Percentiles rank a stretch among this genome's conserved stretches.
phyloP scores from a whole-genome alignment of 257 asterid species.

The Lavandula angustifolia region DNA sequence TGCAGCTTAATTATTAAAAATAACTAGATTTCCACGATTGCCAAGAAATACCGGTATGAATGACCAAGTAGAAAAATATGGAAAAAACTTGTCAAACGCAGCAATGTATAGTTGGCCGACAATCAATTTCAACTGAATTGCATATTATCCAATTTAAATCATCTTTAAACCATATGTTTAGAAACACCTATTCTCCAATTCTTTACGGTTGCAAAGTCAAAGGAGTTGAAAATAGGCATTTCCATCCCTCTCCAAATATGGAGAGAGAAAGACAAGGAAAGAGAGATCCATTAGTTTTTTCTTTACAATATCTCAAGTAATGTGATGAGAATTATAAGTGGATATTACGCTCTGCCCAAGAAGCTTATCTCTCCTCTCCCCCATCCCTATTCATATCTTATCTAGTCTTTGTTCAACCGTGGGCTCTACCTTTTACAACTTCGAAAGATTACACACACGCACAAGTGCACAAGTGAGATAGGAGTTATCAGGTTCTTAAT shows the following conservation, averaged over 20 bases:
- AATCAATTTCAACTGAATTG: conserved; percentile 8
- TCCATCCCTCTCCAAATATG: conserved; percentile 19
- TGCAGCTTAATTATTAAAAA: neutral
- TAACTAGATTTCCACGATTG: neutral
- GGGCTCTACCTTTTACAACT: conserved; percentile 45
- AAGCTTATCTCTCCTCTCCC: conserved; percentile 67
- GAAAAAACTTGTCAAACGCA: neutral
- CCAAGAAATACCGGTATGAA: neutral
- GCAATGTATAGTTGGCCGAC: conserved; percentile 23
- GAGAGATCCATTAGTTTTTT: conserved; percentile 19
- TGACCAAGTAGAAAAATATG: neutral
- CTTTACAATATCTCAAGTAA: conserved; percentile 41
- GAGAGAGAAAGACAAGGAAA: conserved; percentile 11
- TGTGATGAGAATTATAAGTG: conserved; percentile 45
- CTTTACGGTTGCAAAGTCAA: conserved; percentile 1
- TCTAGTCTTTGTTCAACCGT: conserved; percentile 50
- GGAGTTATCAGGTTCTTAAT: conserved; percentile 12
- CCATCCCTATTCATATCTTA: conserved; percentile 47
- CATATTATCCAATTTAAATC: conserved; percentile 22
- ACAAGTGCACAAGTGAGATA: conserved; percentile 14
- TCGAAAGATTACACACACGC: conserved; percentile 38
- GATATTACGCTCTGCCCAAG: conserved; percentile 71
- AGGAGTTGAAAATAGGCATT: conserved; percentile 20
- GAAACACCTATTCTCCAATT: conserved; percentile 28
- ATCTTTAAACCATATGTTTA: conserved; percentile 20